A percentile compares a stretch with the other conserved stretches of the same genome.
Conservation (phyloP, 1,139 yeast genomes). For the Spathaspora sp. region DNA sequence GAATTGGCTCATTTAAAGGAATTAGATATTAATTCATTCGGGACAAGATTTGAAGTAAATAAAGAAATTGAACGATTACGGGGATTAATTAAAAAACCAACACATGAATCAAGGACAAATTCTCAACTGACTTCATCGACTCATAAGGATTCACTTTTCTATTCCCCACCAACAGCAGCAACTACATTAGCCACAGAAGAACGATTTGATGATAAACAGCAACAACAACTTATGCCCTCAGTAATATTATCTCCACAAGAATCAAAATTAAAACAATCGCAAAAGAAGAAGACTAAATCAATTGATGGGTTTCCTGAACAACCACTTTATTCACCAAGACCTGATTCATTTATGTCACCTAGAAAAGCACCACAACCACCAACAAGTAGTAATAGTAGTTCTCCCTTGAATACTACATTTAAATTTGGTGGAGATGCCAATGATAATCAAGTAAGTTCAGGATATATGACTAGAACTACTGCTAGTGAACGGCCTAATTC, state of each 20-base stretch:
- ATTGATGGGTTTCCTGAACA: slow-evolving; percentile 41
- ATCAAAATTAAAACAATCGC: not conserved
- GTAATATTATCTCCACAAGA: not conserved
- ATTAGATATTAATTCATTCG: slow-evolving; percentile 87
- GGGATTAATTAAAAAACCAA: slow-evolving; percentile 2
- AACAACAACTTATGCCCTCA: slow-evolving; percentile 14
- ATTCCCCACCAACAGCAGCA: slow-evolving; percentile 14
- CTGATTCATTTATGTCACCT: slow-evolving; percentile 48
- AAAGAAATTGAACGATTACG: slow-evolving; percentile 78
- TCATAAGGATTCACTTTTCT: slow-evolving; percentile 9
- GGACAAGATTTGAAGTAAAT: slow-evolving; percentile 88
- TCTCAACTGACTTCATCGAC: slow-evolving; percentile 3
- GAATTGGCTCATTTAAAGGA: slow-evolving; percentile 87
- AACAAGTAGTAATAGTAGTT: slow-evolving; percentile 16
- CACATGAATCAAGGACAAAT: slow-evolving; percentile 1
- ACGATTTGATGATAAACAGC: not conserved
- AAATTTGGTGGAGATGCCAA: slow-evolving; percentile 26
- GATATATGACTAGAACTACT: slow-evolving; percentile 27
- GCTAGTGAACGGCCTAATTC: slow-evolving; percentile 29
- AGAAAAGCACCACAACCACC: slow-evolving; percentile 53
- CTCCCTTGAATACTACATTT: slow-evolving; percentile 20
- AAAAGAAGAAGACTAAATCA: slow-evolving; percentile 27
- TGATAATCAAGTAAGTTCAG: slow-evolving; percentile 10
- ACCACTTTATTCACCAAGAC: slow-evolving; percentile 1
- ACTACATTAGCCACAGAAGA: slow-evolving; percentile 6